A percentile compares a stretch with the other conserved stretches of the same genome.
Conservation (phyloP, 2,329 filamentous ascomycete species). For the Pseudocercospora fijiensis region DNA sequence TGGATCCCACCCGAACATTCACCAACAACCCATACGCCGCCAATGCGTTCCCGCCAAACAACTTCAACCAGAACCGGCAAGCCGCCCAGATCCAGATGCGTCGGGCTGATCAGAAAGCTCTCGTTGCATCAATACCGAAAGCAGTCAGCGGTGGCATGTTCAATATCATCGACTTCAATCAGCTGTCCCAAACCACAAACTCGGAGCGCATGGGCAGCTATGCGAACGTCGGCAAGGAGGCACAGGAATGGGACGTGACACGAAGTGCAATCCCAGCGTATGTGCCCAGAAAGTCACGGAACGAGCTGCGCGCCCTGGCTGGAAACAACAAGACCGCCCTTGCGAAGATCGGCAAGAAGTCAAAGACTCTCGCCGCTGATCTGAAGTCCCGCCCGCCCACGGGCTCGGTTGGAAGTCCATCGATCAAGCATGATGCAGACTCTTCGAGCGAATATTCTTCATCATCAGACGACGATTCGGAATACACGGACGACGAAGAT, state of each 20-base stretch:
- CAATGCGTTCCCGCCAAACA: constrained; percentile 12
- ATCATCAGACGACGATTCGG: constrained; percentile 50
- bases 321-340: constrained; percentile 45
- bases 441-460: constrained; percentile 50
- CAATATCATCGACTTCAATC: constrained; percentile 43
- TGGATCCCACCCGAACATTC: constrained; percentile 25
- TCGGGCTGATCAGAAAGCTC: constrained; percentile 29
- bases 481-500: constrained; percentile 54
- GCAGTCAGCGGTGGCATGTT: constrained; percentile 41
- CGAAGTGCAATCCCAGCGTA: constrained; percentile 48
- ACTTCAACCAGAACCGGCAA: constrained; percentile 18
- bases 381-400: neutral
- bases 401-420: constrained; percentile 9
- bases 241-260: constrained; percentile 46
- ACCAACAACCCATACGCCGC: constrained; percentile 19
- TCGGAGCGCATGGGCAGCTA: constrained; percentile 46
- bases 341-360: constrained; percentile 41
- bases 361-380: constrained; percentile 23
- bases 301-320: constrained; percentile 47
- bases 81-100: constrained; percentile 13
- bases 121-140: constrained; percentile 34
- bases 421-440: constrained; percentile 39
- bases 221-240: constrained; percentile 45
- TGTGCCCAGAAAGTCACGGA: constrained; percentile 46
- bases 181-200: constrained; percentile 46